These are phyloP conservation scores for Gossypium longicalyx DNA, from an alignment of 345 rosid species.

Conservation along the genomic window DNA sequence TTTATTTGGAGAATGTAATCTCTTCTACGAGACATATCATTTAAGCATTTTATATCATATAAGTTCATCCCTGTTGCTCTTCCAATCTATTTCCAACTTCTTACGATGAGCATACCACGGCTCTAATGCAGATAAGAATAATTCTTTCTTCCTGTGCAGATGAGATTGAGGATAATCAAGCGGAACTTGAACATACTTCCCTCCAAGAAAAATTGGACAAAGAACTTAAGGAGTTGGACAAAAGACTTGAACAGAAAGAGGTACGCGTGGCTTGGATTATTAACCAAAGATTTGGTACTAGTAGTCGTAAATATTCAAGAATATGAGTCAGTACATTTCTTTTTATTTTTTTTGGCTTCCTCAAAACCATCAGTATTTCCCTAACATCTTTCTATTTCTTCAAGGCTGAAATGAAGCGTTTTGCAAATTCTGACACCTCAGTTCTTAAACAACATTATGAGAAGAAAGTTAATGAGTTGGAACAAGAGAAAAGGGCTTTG, in stretches of 20 bases:
- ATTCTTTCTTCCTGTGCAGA: conserved; percentile 39
- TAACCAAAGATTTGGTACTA: not conserved
- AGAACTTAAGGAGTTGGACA: conserved; percentile 92
- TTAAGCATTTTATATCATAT: not conserved
- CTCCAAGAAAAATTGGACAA: conserved; percentile 78
- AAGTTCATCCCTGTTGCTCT: not conserved
- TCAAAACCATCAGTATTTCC: not conserved
- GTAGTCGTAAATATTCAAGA: not conserved
- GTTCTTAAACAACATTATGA: conserved; percentile 91
- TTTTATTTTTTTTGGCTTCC: not conserved
- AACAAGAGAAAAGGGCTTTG: conserved; percentile 70
- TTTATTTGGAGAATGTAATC: not conserved
- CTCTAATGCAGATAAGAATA: not conserved
- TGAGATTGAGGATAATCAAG: conserved; percentile 61
- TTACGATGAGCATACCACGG: not conserved
- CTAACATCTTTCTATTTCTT: conserved; percentile 19
- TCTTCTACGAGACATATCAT: not conserved
- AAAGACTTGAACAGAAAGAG: conserved; percentile 90
- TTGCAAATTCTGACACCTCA: conserved; percentile 62
- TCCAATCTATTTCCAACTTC: conserved; percentile 8
- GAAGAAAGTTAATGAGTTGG: conserved; percentile 83
- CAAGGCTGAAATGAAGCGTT: conserved; percentile 95
- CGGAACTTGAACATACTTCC: conserved; percentile 84
- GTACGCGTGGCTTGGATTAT: conserved; percentile 28
- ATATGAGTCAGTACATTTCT: not conserved